Conservation (phyloP, 495 filamentous ascomycete species). For the Talaromyces thailandensis region DNA sequence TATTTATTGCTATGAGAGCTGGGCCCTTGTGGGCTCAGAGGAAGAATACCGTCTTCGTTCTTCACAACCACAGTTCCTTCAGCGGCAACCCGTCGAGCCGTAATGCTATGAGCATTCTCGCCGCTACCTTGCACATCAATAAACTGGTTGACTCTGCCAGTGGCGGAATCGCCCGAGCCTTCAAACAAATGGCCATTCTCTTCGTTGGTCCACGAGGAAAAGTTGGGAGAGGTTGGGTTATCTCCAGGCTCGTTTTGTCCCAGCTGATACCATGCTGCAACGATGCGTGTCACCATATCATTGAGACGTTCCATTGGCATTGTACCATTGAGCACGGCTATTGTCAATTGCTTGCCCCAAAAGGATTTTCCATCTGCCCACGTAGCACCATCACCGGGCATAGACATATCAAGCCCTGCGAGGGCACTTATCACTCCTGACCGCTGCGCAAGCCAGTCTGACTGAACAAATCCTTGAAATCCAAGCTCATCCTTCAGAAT, state of each 20-base stretch:
- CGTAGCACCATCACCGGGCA: constrained; percentile 80
- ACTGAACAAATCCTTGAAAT: constrained; percentile 90
- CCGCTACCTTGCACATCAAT: constrained; percentile 57
- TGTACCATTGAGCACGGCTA: constrained; percentile 70
- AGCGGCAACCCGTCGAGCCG: constrained; percentile 65
- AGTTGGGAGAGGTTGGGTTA: constrained; percentile 69
- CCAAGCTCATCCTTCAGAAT: constrained; percentile 91
- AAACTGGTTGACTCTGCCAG: constrained; percentile 66
- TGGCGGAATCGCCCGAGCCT: constrained; percentile 49
- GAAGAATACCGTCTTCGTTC: constrained; percentile 55
- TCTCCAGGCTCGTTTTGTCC: constrained; percentile 66
- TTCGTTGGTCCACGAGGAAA: constrained; percentile 82
- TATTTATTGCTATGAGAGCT: constrained; percentile 33
- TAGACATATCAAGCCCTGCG: constrained; percentile 86
- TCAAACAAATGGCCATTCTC: constrained; percentile 54
- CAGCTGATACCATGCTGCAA: constrained; percentile 87
- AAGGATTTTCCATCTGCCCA: constrained; percentile 74
- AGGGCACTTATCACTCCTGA: constrained; percentile 72
- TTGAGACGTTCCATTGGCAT: constrained; percentile 76
- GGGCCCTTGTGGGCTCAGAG: constrained; percentile 49
- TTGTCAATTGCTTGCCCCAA: constrained; percentile 72
- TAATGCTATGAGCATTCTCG: constrained; percentile 53
- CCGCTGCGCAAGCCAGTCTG: constrained; percentile 87
- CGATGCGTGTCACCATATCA: constrained; percentile 89
- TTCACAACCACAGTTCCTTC: constrained; percentile 85